Percentiles rank a stretch among this genome's conserved stretches.
phyloP scores from a whole-genome alignment of 2,329 filamentous ascomycete genomes.

The Alternaria angustiovoidea region DNA sequence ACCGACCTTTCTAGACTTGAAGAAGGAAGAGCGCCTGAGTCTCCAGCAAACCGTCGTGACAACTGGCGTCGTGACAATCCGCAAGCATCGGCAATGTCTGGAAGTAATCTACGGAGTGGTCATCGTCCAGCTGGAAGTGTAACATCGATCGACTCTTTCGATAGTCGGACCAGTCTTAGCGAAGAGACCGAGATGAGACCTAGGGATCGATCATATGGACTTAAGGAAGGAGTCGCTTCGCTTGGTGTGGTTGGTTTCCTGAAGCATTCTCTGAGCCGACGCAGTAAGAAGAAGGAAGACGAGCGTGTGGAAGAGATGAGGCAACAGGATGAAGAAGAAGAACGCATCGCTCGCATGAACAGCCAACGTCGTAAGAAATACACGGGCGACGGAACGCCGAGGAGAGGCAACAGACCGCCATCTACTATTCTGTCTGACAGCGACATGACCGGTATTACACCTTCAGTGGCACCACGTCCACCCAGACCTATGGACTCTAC shows the following conservation, averaged over 20 bases:
- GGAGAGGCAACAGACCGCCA: slow-evolving; percentile 37
- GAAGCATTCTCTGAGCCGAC: slow-evolving; percentile 58
- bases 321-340: slow-evolving; percentile 61
- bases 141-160: slow-evolving; percentile 52
- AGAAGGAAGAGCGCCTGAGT: slow-evolving; percentile 62
- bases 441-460: slow-evolving; percentile 55
- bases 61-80: slow-evolving; percentile 49
- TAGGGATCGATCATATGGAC: slow-evolving; percentile 44
- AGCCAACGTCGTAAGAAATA: slow-evolving; percentile 67
- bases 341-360: slow-evolving; percentile 61
- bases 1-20: slow-evolving; percentile 60
- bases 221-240: slow-evolving; percentile 59
- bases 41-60: slow-evolving; percentile 50
- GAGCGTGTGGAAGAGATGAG: slow-evolving; percentile 66
- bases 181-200: slow-evolving; percentile 37
- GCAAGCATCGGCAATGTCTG: slow-evolving; percentile 45
- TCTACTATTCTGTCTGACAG: slow-evolving; percentile 56
- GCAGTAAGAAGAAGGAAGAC: slow-evolving; percentile 66
- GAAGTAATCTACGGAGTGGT: slow-evolving; percentile 58
- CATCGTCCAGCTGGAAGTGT: slow-evolving; percentile 47
- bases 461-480: slow-evolving; percentile 52
- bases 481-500: slow-evolving; percentile 40
- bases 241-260: slow-evolving; percentile 52
- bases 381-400: slow-evolving; percentile 69
- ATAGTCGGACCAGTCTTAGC: slow-evolving; percentile 50